Evolutionary conservation across 352 stramenopile species (phyloP).

Genomic region (Discostella stelligera): DNA sequence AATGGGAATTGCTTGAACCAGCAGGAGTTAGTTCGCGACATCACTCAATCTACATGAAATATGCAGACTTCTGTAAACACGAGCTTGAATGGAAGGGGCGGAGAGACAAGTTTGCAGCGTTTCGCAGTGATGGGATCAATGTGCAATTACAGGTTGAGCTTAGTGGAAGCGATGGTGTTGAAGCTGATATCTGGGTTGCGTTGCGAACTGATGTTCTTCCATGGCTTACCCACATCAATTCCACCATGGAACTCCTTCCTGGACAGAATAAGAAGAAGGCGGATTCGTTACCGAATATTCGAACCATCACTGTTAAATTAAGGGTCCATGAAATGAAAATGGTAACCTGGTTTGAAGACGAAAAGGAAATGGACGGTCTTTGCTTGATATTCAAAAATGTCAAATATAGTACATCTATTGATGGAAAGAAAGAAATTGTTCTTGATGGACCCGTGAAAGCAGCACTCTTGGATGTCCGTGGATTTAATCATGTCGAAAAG

Average conservation of each 20-base stretch:
- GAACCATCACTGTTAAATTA: slow-evolving; percentile 35
- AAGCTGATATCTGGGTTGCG: slow-evolving; percentile 50
- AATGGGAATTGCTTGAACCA: slow-evolving; percentile 49
- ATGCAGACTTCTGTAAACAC: background rate
- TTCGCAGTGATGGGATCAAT: slow-evolving; percentile 51
- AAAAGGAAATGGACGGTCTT: slow-evolving; percentile 26
- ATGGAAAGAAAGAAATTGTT: slow-evolving; percentile 43
- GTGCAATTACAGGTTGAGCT: slow-evolving; percentile 50
- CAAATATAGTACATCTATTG: slow-evolving; percentile 30
- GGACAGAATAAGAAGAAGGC: slow-evolving; percentile 26
- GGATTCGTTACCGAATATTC: slow-evolving; percentile 40
- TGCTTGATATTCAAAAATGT: slow-evolving; percentile 48
- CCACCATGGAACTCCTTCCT: slow-evolving; percentile 14
- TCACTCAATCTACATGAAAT: slow-evolving; percentile 51
- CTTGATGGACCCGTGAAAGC: slow-evolving; percentile 54
- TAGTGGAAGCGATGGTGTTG: slow-evolving; percentile 30
- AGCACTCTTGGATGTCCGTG: slow-evolving; percentile 48
- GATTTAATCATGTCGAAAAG: slow-evolving; percentile 36
- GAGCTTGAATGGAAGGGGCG: background rate
- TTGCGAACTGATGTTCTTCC: slow-evolving; percentile 61
- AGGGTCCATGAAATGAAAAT: slow-evolving; percentile 34
- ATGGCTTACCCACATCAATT: slow-evolving; percentile 65
- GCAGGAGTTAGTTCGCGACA: slow-evolving; percentile 29
- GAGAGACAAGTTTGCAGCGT: slow-evolving; percentile 56
- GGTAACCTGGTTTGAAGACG: slow-evolving; percentile 50